Conservation (phyloP, 2,329 filamentous ascomycete genomes). For the Alternaria tenuissima region DNA sequence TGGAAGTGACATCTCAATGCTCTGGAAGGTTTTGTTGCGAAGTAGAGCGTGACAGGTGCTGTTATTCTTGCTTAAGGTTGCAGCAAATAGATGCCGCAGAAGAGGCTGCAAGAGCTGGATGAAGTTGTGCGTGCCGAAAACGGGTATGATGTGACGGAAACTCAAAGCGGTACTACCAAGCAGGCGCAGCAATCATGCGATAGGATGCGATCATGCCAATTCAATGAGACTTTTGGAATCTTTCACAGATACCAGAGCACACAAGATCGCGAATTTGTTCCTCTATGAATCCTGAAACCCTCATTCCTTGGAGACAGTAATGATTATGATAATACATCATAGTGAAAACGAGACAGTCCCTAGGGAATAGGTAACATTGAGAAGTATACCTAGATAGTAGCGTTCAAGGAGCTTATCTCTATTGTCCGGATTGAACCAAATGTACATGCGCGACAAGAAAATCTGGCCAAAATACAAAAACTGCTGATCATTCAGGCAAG, state of each 20-base stretch:
- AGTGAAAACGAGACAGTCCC: no score
- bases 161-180: not conserved
- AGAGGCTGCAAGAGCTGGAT: not conserved
- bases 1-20: not conserved
- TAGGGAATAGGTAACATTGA: no score
- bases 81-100: not conserved
- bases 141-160: not conserved
- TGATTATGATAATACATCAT: no score
- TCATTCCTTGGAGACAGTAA: not conserved
- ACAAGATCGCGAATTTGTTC: not conserved
- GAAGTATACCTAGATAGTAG: no score
- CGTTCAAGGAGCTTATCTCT: no score
- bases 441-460: no score
- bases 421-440: no score
- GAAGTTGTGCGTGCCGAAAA: not conserved
- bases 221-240: no score
- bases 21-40: not conserved
- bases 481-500: no score
- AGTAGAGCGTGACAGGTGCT: not conserved
- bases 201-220: no score
- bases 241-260: not conserved
- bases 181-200: not conserved
- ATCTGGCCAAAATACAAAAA: no score
- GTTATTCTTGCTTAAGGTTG: not conserved
- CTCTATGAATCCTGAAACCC: not conserved